Conservation (phyloP, 1,284 basidiomycete species). For the Ganoderma resinaceum region DNA sequence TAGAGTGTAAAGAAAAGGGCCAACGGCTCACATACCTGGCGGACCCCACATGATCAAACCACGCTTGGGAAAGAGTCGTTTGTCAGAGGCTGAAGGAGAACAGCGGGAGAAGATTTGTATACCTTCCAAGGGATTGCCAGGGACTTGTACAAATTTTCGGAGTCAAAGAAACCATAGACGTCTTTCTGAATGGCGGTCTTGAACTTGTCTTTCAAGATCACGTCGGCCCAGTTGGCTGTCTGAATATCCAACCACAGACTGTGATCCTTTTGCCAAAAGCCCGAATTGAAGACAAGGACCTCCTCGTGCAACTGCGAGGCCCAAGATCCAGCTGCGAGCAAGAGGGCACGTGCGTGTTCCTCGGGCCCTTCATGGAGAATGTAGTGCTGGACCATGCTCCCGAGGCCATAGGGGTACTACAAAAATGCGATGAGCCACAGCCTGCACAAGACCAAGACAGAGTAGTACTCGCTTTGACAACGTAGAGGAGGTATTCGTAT, state of each 20-base stretch:
- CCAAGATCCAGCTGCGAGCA: conserved; percentile 61
- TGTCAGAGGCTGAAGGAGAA: neutral
- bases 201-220: conserved; percentile 76
- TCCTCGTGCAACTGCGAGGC: conserved; percentile 64
- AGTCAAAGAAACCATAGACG: conserved; percentile 78
- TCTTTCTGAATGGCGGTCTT: conserved; percentile 76
- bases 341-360: conserved; percentile 56
- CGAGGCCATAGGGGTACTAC: conserved; percentile 54
- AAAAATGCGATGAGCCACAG: neutral
- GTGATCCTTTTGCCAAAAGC: conserved; percentile 70
- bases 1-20: neutral
- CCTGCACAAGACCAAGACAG: too few species aligned
- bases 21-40: conserved; percentile 53
- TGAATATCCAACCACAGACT: conserved; percentile 74
- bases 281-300: conserved; percentile 78
- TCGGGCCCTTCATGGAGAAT: conserved; percentile 69
- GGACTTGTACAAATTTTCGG: conserved; percentile 73
- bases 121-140: conserved; percentile 87
- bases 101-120: neutral
- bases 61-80: conserved; percentile 49
- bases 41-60: conserved; percentile 78
- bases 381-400: conserved; percentile 48
- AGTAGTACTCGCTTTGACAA: conserved; percentile 44
- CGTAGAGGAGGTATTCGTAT: conserved; percentile 55
- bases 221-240: conserved; percentile 76